A percentile compares a stretch with the other conserved stretches of the same genome.
Conservation (phyloP, 2,329 filamentous ascomycete species). For the Zymoseptoria brevis region DNA sequence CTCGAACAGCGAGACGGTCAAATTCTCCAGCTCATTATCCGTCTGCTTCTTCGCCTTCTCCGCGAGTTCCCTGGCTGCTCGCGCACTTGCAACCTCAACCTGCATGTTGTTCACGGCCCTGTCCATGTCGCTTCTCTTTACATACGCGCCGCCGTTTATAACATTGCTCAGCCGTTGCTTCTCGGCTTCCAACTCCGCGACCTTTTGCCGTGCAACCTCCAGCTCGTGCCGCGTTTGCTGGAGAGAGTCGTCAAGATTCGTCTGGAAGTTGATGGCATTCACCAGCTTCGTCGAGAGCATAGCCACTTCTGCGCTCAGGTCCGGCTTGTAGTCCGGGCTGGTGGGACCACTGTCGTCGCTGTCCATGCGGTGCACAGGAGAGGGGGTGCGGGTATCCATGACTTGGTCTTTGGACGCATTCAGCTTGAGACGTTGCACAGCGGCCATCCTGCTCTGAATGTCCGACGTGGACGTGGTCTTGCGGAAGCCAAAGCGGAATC, state of each 20-base stretch:
- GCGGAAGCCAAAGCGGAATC: constrained; percentile 15
- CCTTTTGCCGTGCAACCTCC: constrained; percentile 59
- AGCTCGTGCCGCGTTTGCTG: constrained; percentile 76
- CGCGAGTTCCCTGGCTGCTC: constrained; percentile 33
- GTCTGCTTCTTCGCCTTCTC: constrained; percentile 72
- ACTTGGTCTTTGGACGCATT: constrained; percentile 18
- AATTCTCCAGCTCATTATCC: constrained; percentile 80
- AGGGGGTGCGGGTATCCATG: constrained; percentile 40
- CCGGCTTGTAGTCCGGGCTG: constrained; percentile 44
- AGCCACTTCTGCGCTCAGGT: constrained; percentile 69
- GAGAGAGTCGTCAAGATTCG: constrained; percentile 78
- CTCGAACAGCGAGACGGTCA: constrained; percentile 91
- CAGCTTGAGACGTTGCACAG: constrained; percentile 12
- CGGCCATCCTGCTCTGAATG: constrained; percentile 17
- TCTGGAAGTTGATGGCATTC: constrained; percentile 95
- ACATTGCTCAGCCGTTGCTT: constrained; percentile 62
- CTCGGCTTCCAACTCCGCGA: constrained; percentile 61
- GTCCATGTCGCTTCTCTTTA: constrained; percentile 68
- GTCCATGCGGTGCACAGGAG: constrained; percentile 20
- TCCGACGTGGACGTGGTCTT: constrained; percentile 19
- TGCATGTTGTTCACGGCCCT: constrained; percentile 35
- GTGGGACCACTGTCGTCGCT: constrained; percentile 24
- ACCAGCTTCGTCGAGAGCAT: constrained; percentile 91
- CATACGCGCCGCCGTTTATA: constrained; percentile 64
- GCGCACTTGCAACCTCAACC: constrained; percentile 37